Evolutionary conservation across 768 basidiomycete species (phyloP).

Genomic region (Hydnum rufescens): DNA sequence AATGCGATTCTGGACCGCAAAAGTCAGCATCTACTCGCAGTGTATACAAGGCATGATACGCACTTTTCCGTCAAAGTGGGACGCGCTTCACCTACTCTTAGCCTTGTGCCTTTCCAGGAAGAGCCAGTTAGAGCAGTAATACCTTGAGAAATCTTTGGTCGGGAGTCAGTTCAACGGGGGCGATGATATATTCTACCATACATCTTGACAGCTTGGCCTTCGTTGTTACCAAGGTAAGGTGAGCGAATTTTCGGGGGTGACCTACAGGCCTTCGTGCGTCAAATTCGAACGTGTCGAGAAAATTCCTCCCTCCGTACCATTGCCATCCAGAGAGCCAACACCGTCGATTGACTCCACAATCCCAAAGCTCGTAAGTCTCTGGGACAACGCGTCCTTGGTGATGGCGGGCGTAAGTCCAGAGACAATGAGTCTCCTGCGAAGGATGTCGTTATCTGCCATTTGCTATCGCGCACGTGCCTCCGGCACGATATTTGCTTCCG

Average conservation of each 20-base stretch:
- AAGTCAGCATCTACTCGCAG: not conserved
- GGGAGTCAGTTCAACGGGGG: not conserved
- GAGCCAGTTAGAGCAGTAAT: constrained; percentile 59
- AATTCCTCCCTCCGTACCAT: constrained; percentile 21
- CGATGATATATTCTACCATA: constrained; percentile 18
- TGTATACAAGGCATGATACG: constrained; percentile 6
- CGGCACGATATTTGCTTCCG: no score
- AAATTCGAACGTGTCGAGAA: not conserved
- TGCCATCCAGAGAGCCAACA: constrained; percentile 38
- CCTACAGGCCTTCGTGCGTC: constrained; percentile 4
- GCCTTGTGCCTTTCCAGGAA: constrained; percentile 73
- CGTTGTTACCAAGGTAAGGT: constrained; percentile 49
- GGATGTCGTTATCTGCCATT: no score
- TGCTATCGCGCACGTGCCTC: no score
- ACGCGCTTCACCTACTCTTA: constrained; percentile 69
- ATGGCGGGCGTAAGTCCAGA: constrained; percentile 58
- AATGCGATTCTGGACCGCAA: not conserved
- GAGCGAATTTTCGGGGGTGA: constrained; percentile 49
- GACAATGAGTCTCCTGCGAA: constrained; percentile 55
- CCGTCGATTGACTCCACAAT: constrained; percentile 49
- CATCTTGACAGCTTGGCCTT: constrained; percentile 41
- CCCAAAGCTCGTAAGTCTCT: constrained; percentile 45
- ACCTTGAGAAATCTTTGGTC: constrained; percentile 23
- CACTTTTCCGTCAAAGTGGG: constrained; percentile 51
- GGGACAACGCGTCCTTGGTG: constrained; percentile 32